Percentiles rank a stretch among this genome's conserved stretches.
Conservation (phyloP, 2,329 filamentous ascomycete genomes). For the Apiospora aurea region DNA sequence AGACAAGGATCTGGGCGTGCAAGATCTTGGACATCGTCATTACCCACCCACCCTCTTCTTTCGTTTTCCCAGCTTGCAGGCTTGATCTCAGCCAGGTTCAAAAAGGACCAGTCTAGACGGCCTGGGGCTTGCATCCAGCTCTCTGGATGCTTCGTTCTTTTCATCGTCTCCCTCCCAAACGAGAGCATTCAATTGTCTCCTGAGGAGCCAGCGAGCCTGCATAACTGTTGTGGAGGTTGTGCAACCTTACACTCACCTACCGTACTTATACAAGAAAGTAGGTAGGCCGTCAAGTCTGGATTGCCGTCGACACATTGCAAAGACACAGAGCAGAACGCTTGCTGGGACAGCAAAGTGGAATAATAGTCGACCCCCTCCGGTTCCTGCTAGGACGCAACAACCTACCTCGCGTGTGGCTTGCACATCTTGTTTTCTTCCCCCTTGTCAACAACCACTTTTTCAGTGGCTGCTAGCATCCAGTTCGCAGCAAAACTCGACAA, state of each 20-base stretch:
- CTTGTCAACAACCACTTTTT: neutral
- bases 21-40: slow-evolving; percentile 23
- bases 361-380: neutral
- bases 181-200: neutral
- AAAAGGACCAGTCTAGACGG: slow-evolving; percentile 16
- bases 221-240: neutral
- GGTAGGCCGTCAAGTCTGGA: neutral
- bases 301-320: neutral
- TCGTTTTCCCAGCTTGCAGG: slow-evolving; percentile 9
- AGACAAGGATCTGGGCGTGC: slow-evolving; percentile 3
- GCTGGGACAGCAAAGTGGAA: neutral
- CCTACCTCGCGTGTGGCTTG: slow-evolving; percentile 9
- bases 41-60: slow-evolving; percentile 13
- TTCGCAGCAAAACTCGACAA: slow-evolving; percentile 10
- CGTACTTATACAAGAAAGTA: slow-evolving; percentile 12
- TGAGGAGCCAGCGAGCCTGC: neutral
- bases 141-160: slow-evolving; percentile 1
- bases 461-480: neutral
- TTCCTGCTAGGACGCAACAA: slow-evolving; percentile 5
- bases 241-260: neutral
- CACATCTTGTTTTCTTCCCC: neutral
- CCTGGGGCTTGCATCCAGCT: neutral
- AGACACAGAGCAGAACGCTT: neutral
- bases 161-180: slow-evolving; percentile 12
- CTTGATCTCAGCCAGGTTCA: slow-evolving; percentile 9